Percentiles rank a stretch among this genome's conserved stretches.
Conservation (phyloP, 345 rosid genomes). For the Euphorbia tirucalli region DNA sequence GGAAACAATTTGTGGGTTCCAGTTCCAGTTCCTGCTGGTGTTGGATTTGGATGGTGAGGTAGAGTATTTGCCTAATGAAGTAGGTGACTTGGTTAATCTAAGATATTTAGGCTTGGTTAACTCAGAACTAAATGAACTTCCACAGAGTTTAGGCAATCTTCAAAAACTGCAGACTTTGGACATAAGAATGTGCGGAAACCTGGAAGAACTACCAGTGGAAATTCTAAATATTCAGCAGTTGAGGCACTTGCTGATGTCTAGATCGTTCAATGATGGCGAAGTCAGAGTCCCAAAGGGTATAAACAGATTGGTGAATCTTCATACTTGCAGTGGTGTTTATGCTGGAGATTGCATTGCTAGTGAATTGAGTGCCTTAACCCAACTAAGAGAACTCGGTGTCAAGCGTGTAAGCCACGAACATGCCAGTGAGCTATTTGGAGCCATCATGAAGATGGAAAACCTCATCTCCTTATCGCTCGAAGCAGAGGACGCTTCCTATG, state of each 20-base stretch:
- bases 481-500: not conserved
- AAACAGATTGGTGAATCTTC: not conserved
- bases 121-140: conserved; percentile 16
- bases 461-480: conserved; percentile 15
- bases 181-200: not conserved
- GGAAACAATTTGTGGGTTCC: conserved; percentile 14
- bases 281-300: conserved; percentile 16
- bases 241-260: conserved; percentile 23
- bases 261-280: not conserved
- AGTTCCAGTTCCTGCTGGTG: conserved; percentile 14
- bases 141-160: conserved; percentile 14
- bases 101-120: conserved; percentile 8
- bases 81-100: conserved; percentile 19
- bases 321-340: conserved; percentile 17
- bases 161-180: conserved; percentile 18
- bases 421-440: conserved; percentile 10
- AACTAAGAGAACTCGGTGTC: conserved; percentile 13
- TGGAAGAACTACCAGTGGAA: not conserved
- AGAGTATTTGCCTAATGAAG: conserved; percentile 11
- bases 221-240: not conserved
- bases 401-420: conserved; percentile 12
- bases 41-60: conserved; percentile 14
- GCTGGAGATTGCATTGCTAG: conserved; percentile 19
- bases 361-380: conserved; percentile 14
- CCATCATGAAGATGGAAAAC: conserved; percentile 13